phyloP scores from a whole-genome alignment of 2,329 filamentous ascomycete species.

The Venturia effusa region DNA sequence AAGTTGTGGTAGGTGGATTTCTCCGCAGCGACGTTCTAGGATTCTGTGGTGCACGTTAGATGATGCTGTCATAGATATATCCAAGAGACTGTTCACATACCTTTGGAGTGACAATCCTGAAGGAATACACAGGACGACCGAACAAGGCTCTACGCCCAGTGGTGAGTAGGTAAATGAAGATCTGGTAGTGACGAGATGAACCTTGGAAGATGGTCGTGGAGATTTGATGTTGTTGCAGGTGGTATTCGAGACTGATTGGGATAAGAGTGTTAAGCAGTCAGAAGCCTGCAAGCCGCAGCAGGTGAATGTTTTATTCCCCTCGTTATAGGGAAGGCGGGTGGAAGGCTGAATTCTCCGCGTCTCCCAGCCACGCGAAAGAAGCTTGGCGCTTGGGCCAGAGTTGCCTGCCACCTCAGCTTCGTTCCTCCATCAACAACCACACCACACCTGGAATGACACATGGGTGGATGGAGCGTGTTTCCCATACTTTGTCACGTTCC shows the following conservation, averaged over 20 bases:
- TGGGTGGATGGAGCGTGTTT: no score
- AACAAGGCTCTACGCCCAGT: not conserved
- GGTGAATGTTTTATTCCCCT: not conserved
- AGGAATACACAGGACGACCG: not conserved
- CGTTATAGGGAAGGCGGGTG: not conserved
- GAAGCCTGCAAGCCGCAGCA: not conserved
- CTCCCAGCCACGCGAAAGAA: constrained; percentile 14
- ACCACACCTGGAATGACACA: not conserved
- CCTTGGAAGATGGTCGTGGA: not conserved
- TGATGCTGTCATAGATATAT: not conserved
- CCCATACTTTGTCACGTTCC: no score
- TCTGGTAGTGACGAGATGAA: not conserved
- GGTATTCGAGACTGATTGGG: not conserved
- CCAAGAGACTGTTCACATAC: not conserved
- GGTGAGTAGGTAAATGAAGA: not conserved
- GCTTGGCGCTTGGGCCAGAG: not conserved
- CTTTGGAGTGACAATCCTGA: not conserved
- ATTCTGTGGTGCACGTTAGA: not conserved
- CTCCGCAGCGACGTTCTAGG: not conserved
- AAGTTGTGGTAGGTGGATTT: not conserved
- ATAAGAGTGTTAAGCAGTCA: not conserved
- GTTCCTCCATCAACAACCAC: not conserved
- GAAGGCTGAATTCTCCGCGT: not conserved
- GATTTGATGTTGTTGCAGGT: not conserved
- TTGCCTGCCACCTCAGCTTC: not conserved